These are phyloP conservation scores for Skeletonema tropicum DNA, from an alignment of 108 stramenopile species.

Conservation along the genomic window DNA sequence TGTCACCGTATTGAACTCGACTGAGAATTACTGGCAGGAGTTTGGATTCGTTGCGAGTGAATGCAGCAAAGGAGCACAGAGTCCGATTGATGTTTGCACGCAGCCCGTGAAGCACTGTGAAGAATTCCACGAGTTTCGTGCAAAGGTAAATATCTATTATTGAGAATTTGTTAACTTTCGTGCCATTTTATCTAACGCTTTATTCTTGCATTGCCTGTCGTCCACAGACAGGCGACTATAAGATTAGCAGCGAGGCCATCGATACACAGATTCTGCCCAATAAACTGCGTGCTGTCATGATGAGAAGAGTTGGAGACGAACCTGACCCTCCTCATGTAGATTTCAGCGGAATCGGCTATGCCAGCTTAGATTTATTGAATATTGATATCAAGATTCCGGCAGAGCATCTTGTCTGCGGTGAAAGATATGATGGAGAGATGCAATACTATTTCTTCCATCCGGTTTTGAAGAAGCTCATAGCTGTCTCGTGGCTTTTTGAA, in stretches of 20 bases:
- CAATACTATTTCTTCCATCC: constrained; percentile 38
- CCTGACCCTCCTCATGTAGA: constrained; percentile 39
- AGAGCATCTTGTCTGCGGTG: constrained; percentile 63
- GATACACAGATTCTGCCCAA: constrained; percentile 42
- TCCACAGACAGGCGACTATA: constrained; percentile 31
- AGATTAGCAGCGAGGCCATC: constrained; percentile 22
- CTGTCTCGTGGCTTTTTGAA: constrained; percentile 39
- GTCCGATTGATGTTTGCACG: constrained; percentile 46
- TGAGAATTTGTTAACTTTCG: too few relatives aligned
- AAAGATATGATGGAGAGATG: constrained; percentile 72
- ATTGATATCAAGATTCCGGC: constrained; percentile 69
- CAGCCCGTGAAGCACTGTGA: constrained; percentile 11
- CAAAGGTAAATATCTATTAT: not conserved
- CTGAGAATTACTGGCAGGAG: constrained; percentile 15
- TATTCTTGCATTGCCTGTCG: not conserved
- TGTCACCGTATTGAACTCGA: constrained; percentile 24
- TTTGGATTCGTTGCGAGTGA: constrained; percentile 26
- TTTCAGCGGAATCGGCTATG: constrained; percentile 26
- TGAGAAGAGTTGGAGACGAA: constrained; percentile 22
- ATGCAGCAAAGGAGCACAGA: constrained; percentile 19
- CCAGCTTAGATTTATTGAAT: constrained; percentile 36
- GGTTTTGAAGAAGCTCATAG: constrained; percentile 22
- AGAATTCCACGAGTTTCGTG: constrained; percentile 32
- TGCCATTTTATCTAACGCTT: too few relatives aligned
- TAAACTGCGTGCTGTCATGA: constrained; percentile 27